These are phyloP conservation scores for Dendrocalamus sinicus DNA, from an alignment of 176 grass and related monocot genomes.

Conservation along the genomic window DNA sequence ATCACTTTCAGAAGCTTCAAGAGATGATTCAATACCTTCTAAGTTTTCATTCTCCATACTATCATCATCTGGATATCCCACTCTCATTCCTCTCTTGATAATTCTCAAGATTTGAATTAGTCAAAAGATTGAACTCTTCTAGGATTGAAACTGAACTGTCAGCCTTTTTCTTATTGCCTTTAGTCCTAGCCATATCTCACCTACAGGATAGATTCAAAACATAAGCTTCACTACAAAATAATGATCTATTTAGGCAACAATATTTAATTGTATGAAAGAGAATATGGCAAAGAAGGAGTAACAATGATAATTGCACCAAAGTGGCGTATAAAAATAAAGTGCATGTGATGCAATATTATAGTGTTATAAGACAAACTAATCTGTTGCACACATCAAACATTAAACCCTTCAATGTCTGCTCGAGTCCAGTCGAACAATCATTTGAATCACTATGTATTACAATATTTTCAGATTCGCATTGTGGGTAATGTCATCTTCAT, in stretches of 20 bases:
- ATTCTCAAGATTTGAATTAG: not conserved
- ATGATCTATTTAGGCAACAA: no score
- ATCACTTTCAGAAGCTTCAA: not conserved
- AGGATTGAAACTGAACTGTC: not conserved
- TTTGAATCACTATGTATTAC: no score
- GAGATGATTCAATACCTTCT: not conserved
- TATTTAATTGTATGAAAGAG: no score
- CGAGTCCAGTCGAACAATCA: not conserved
- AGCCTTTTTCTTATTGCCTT: not conserved
- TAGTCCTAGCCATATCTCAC: not conserved
- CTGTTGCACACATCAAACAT: not conserved
- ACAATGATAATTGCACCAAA: not conserved
- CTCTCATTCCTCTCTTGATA: not conserved
- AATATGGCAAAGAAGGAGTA: not conserved
- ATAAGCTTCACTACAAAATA: no score
- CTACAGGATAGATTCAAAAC: no score
- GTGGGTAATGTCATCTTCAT: no score
- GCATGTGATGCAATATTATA: no score
- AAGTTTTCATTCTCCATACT: not conserved
- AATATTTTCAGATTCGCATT: no score
- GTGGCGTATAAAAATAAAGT: no score
- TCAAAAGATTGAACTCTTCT: not conserved
- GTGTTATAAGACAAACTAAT: no score
- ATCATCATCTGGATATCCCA: not conserved
- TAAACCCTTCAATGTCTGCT: not conserved